Percentiles rank a stretch among this genome's conserved stretches.
These are phyloP conservation scores for Margaritispora aquatica DNA, from an alignment of 495 filamentous ascomycete species.

Conservation along the genomic window DNA sequence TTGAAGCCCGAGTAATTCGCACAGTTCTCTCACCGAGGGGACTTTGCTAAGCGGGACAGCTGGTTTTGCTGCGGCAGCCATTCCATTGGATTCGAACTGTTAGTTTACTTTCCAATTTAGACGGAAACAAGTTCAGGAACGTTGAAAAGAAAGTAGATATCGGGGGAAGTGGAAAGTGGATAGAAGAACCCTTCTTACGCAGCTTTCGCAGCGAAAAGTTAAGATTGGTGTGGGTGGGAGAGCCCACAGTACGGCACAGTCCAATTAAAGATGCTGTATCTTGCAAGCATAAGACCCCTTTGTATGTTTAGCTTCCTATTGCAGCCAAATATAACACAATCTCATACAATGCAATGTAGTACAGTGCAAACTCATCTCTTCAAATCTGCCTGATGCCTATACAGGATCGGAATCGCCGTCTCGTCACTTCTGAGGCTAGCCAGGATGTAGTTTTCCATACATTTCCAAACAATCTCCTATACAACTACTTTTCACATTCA, in stretches of 20 bases:
- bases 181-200: background rate
- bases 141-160: too few species aligned
- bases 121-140: too few species aligned
- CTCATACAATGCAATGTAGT: too few species aligned
- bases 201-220: background rate
- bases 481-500: too few species aligned
- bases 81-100: background rate
- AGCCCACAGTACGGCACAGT: background rate
- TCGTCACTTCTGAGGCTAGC: too few species aligned
- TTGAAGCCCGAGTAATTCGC: constrained; percentile 10
- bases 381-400: background rate
- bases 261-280: background rate
- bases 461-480: background rate
- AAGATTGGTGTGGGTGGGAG: too few species aligned
- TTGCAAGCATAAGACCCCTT: background rate
- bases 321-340: too few species aligned
- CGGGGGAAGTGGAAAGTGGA: background rate
- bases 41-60: constrained; percentile 11
- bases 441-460: too few species aligned
- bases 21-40: constrained; percentile 8
- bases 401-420: background rate
- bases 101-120: too few species aligned
- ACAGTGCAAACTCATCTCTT: background rate
- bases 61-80: background rate
- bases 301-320: background rate